These are phyloP conservation scores for Ilyonectria sp. DNA, from an alignment of 2,329 filamentous ascomycete species.

Conservation along the genomic window DNA sequence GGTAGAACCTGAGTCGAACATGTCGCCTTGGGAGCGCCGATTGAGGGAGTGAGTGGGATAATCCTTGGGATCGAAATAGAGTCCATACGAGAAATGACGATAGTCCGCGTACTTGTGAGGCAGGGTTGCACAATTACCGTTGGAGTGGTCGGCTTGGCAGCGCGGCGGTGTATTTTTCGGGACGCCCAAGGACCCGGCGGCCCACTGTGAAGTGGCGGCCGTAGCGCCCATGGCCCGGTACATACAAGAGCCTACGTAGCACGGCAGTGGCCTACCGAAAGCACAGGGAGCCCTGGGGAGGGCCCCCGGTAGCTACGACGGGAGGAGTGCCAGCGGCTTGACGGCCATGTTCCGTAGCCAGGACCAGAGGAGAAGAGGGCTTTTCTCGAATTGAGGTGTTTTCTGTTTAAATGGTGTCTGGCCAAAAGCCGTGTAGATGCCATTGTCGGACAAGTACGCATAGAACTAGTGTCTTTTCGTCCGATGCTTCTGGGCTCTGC, in stretches of 20 bases:
- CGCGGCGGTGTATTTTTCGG: slow-evolving; percentile 29
- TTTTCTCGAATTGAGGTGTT: neutral
- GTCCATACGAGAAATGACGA: neutral
- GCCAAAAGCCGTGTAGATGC: neutral
- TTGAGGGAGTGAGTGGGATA: neutral
- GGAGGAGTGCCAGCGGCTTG: slow-evolving; percentile 17
- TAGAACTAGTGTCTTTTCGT: neutral
- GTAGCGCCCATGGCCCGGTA: slow-evolving; percentile 16
- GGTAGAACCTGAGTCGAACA: too few species aligned
- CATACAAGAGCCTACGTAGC: slow-evolving; percentile 1
- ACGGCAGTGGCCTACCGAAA: slow-evolving; percentile 10
- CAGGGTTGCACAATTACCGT: slow-evolving; percentile 23
- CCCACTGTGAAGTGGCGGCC: slow-evolving; percentile 21
- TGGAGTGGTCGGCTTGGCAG: slow-evolving; percentile 28
- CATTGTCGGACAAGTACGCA: too few species aligned
- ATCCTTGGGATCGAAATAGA: neutral
- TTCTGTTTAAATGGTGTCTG: neutral
- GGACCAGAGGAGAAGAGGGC: neutral
- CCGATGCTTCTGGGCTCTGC: neutral
- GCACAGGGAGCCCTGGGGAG: slow-evolving; percentile 18
- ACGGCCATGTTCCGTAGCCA: slow-evolving; percentile 15
- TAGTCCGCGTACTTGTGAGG: neutral
- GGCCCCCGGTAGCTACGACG: neutral
- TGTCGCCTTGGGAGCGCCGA: too few species aligned
- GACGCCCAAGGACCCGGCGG: slow-evolving; percentile 6